Percentiles rank a stretch among this genome's conserved stretches.
Conservation (phyloP, 2,329 filamentous ascomycete species). For the Claviceps cyperi region DNA sequence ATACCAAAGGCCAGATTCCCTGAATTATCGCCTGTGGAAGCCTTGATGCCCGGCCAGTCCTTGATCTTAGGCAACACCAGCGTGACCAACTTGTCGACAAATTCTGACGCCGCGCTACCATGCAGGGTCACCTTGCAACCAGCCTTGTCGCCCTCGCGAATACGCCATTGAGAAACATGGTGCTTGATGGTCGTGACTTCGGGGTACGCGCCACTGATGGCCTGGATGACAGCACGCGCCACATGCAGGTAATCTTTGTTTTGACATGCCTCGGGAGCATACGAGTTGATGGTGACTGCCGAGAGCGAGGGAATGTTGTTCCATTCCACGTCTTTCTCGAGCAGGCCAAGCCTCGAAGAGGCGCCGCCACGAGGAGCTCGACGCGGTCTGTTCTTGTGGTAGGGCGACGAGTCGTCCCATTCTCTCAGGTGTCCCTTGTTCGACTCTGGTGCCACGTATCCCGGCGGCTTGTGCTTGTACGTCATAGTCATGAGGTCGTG, state of each 20-base stretch:
- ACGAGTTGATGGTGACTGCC: constrained; percentile 67
- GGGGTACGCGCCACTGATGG: constrained; percentile 67
- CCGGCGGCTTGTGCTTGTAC: constrained; percentile 76
- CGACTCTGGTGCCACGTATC: constrained; percentile 38
- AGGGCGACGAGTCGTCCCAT: constrained; percentile 86
- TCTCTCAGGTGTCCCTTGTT: constrained; percentile 53
- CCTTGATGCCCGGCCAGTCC: constrained; percentile 66
- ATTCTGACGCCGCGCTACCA: constrained; percentile 75
- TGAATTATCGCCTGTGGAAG: constrained; percentile 62
- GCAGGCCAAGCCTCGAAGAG: constrained; percentile 48
- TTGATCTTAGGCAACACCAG: constrained; percentile 90
- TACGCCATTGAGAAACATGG: constrained; percentile 61
- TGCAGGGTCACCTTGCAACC: constrained; percentile 64
- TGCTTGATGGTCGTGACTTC: constrained; percentile 53
- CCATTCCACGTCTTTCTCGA: constrained; percentile 65
- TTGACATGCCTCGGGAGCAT: constrained; percentile 52
- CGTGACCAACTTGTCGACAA: constrained; percentile 79
- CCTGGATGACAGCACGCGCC: constrained; percentile 69
- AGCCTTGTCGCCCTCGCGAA: constrained; percentile 56
- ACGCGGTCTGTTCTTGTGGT: constrained; percentile 80
- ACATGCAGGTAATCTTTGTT: constrained; percentile 68
- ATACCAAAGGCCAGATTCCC: constrained; percentile 83
- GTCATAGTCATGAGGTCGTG: constrained; percentile 78
- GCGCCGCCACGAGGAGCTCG: constrained; percentile 67
- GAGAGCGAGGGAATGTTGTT: constrained; percentile 72